Base-by-base conservation (phyloP, 768 basidiomycete species). In the Pisolithus microcarpus region DNA sequence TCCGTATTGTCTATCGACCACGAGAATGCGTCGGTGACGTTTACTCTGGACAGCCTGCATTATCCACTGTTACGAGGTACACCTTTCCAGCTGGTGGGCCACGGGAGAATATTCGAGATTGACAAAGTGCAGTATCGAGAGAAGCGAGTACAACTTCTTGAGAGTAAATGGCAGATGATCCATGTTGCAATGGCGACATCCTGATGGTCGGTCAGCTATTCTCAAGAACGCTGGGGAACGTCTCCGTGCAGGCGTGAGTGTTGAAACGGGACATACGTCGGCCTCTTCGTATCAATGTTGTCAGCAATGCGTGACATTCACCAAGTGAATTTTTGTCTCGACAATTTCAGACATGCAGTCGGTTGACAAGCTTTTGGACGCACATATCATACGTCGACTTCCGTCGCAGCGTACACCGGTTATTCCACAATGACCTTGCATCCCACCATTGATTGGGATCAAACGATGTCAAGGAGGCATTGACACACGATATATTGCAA, bases 41-140 rank as follows among this genome's bases (percentile, higher is more conserved):
- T 88, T 31, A 74, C 77, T 8, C 68, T 82, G n/a, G 82, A 81
- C 50, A 72, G 74, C 36, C 60, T 77, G 9, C 74, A 68, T 8
- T 82, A 88, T 62, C 73, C 77, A 4, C 61, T 82, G 8, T 61
- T 84, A 38, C 65, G 56, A 16, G 68, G 60, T 16, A 55, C 72
- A 18, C 59, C 69, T 9, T 59, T 62, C 37, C 56, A 61, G 2
- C 57, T 53, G 52, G 55, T 59, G 18, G 52, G 56, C 0, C 46
- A 53, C 43, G 49, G 52, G 49, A 50, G 60, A 56, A 57, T 60
- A 61, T 60, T 70, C 50, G 56, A 64, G 58, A 40, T 77, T 39
- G 64, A 62, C 8, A 50, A 52, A 21, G 57, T 50, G 1, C 59
- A 70, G 46, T 70, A 71, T 51, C 49, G 63, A 9, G 57, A 50